Evolutionary conservation across 129 eudicot species (phyloP).

Genomic region (Saposhnikovia divaricata): DNA sequence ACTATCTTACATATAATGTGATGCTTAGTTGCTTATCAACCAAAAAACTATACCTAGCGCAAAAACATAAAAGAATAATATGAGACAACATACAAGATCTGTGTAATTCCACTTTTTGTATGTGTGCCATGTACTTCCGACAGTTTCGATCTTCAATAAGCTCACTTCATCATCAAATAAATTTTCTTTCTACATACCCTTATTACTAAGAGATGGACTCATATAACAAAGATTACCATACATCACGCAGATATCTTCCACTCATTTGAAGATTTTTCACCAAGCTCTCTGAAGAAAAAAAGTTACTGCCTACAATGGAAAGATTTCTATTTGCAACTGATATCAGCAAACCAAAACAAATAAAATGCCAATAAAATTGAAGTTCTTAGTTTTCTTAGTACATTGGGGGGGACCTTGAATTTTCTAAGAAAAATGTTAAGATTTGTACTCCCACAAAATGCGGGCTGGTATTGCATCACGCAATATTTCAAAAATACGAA

Average conservation of each 20-base stretch:
- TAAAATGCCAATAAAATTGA: not conserved
- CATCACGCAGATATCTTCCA: slow-evolving; percentile 82
- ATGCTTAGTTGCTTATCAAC: not conserved
- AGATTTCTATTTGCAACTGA: not conserved
- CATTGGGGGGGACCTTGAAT: not conserved
- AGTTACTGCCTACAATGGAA: no score
- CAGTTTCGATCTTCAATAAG: not conserved
- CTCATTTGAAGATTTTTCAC: slow-evolving; percentile 76
- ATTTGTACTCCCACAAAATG: no score
- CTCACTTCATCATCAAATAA: not conserved
- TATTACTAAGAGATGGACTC: not conserved
- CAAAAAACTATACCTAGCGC: not conserved
- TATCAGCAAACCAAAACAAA: not conserved
- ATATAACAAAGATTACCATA: slow-evolving; percentile 35
- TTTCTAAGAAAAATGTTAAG: no score
- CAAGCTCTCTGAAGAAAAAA: slow-evolving; percentile 41
- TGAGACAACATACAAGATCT: not conserved
- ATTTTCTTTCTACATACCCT: not conserved
- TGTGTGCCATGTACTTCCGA: not conserved
- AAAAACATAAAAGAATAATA: slow-evolving; percentile 2
- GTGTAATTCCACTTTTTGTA: not conserved
- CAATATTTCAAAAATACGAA: no score
- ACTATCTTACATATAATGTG: not conserved
- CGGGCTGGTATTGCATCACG: no score
- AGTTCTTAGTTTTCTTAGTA: not conserved